Base-by-base conservation (phyloP, 805 yeast genomes). In the Starmerella roubikii region DNA sequence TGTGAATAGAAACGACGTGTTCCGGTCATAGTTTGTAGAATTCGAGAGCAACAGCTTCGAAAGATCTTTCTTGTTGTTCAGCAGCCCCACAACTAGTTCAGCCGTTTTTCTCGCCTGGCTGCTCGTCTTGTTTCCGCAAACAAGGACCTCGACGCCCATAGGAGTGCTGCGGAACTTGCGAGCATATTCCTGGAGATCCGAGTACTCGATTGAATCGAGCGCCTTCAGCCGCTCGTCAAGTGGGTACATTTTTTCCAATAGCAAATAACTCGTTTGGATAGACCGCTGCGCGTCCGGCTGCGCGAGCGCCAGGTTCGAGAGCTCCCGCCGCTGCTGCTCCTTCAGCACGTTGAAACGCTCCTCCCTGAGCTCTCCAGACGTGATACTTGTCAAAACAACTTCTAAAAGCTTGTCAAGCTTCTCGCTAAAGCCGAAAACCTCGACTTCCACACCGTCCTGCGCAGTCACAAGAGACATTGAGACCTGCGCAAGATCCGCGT, bases 401-500 rank as follows among this genome's bases (percentile, higher is more conserved):
- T 69, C 71, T 20, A 83, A 59, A 32, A 88, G 66, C 12, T 67
- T 69, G 16, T 71, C 67, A 33, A 84, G 62, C 53, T 88, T 88
- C 57, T 91, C 88, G 49, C 80, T 82, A 57, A 78, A 91, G 2
- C 98, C 98, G 29, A 68, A 64, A 18, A 84, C 64, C 34, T 71
- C 72, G 32, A 88, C 54, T 29, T 71, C 69, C 30, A 86, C 52
- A 0, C 95, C 94, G 48, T 77, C 84, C 45, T 78, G 69, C 39
- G 78, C 71, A 42, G 71, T 62, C 23, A 66, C 58, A 30, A 86
- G 65, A 2, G 67, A 59, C 42, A 75, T 74, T 37, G 67, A 62
- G 41, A 84, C 67, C 0, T 91, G 91, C 2, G 91, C 94, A 39
- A 85, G 66, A 8, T 74, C 70, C 1, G 98, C 96, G 53, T 81